Percentiles rank a stretch among this genome's conserved stretches.
These are phyloP conservation scores for Malania oleifera DNA, from an alignment of 164 flowering plant species.

Conservation along the genomic window DNA sequence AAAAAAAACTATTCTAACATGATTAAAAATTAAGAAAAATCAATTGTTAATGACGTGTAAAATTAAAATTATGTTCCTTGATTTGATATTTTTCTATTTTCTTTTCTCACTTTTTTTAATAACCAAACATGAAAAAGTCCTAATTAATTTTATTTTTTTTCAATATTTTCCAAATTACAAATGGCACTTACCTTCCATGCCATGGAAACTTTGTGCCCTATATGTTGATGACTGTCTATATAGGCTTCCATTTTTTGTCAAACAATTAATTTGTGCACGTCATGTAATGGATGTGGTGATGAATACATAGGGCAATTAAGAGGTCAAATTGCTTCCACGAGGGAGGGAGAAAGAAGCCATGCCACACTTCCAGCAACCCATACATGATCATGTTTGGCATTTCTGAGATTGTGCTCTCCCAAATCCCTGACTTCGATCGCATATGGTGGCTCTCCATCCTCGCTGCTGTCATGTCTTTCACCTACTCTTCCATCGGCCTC, in stretches of 20 bases:
- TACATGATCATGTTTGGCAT: constrained; percentile 53
- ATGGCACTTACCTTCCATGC: too few species aligned
- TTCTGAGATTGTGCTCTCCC: constrained; percentile 38
- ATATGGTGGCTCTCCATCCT: constrained; percentile 63
- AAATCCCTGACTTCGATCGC: constrained; percentile 55
- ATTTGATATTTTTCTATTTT: too few species aligned
- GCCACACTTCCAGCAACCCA: constrained; percentile 36
- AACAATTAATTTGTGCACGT: too few species aligned
- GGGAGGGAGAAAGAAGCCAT: constrained; percentile 31
- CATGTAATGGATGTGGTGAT: not conserved
- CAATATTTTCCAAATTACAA: too few species aligned
- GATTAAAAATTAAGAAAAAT: too few species aligned
- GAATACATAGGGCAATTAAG: constrained; percentile 43
- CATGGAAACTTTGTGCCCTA: too few species aligned
- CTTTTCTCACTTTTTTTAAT: too few species aligned
- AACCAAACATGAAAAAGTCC: too few species aligned
- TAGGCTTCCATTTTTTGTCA: not conserved
- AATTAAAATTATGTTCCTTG: too few species aligned
- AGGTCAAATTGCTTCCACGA: constrained; percentile 55
- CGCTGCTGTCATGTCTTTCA: constrained; percentile 64
- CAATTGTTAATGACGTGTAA: too few species aligned
- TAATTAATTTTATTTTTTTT: too few species aligned
- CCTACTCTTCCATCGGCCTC: constrained; percentile 52
- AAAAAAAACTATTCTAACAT: too few species aligned
- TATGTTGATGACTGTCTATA: not conserved